Percentiles rank a stretch among this genome's conserved stretches.
phyloP scores from a whole-genome alignment of 345 rosid species.

The Hevea brasiliensis region DNA sequence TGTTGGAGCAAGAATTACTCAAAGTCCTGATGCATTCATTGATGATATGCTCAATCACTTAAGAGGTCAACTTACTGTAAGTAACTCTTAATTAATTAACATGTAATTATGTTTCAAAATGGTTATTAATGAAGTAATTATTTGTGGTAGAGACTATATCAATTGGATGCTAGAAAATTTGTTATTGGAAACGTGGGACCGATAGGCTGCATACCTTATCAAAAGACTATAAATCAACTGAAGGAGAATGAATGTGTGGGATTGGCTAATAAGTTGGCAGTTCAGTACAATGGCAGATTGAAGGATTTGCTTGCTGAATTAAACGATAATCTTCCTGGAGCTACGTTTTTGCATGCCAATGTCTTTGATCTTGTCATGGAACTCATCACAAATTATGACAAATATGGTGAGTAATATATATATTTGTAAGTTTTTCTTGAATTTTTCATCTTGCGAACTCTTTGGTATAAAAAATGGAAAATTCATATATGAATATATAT shows the following conservation, averaged over 20 bases:
- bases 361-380: slow-evolving; percentile 83
- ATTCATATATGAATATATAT: neutral
- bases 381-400: slow-evolving; percentile 68
- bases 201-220: slow-evolving; percentile 92
- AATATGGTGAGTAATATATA: slow-evolving; percentile 52
- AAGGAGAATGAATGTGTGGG: slow-evolving; percentile 66
- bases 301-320: slow-evolving; percentile 59
- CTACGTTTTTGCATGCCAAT: slow-evolving; percentile 68
- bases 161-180: slow-evolving; percentile 76
- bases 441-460: too few species aligned
- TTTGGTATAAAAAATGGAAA: too few species aligned
- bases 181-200: slow-evolving; percentile 92
- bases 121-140: neutral
- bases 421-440: too few species aligned
- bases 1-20: slow-evolving; percentile 59
- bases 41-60: slow-evolving; percentile 71
- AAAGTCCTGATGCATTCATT: slow-evolving; percentile 68
- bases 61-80: slow-evolving; percentile 45
- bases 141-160: slow-evolving; percentile 68
- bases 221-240: slow-evolving; percentile 66
- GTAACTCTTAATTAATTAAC: neutral
- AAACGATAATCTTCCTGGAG: slow-evolving; percentile 59
- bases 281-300: slow-evolving; percentile 61
- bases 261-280: slow-evolving; percentile 67
- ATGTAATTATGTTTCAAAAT: neutral